These are phyloP conservation scores for Sistotremastrum suecicum DNA, from an alignment of 768 basidiomycete genomes.

Conservation along the genomic window DNA sequence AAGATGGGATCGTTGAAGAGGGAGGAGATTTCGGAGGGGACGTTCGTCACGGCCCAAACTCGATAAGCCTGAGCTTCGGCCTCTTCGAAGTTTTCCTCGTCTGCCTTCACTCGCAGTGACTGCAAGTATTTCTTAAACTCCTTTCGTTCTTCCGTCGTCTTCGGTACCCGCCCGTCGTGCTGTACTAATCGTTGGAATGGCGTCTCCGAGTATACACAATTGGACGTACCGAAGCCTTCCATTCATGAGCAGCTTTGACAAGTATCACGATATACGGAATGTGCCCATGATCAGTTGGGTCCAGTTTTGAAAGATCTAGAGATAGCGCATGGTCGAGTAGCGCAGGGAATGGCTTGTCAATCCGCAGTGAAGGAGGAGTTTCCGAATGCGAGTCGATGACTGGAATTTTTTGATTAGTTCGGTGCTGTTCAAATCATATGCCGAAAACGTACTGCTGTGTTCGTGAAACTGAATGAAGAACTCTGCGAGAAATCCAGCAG, in stretches of 20 bases:
- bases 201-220: not conserved
- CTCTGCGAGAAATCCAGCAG: constrained; percentile 82
- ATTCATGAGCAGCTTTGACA: constrained; percentile 67
- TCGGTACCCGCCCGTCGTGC: constrained; percentile 52
- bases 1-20: constrained; percentile 54
- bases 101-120: constrained; percentile 54
- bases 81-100: constrained; percentile 98
- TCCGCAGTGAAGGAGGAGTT: constrained; percentile 56
- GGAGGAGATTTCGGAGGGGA: constrained; percentile 51
- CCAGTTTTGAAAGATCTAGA: constrained; percentile 66
- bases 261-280: constrained; percentile 85
- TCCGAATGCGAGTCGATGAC: constrained; percentile 87
- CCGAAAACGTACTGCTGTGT: constrained; percentile 49
- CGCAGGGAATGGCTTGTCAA: constrained; percentile 80
- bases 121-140: constrained; percentile 59
- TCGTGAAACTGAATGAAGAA: constrained; percentile 84
- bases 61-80: constrained; percentile 81
- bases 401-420: constrained; percentile 15
- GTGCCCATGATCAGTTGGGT: constrained; percentile 81
- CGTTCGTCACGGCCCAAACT: constrained; percentile 51
- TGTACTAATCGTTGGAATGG: constrained; percentile 14
- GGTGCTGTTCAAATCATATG: not conserved
- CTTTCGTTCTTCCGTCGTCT: constrained; percentile 48
- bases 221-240: constrained; percentile 55
- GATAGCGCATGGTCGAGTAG: constrained; percentile 58